phyloP scores from a whole-genome alignment of 2,329 filamentous ascomycete species.

The Aspergillus novoparasiticus region DNA sequence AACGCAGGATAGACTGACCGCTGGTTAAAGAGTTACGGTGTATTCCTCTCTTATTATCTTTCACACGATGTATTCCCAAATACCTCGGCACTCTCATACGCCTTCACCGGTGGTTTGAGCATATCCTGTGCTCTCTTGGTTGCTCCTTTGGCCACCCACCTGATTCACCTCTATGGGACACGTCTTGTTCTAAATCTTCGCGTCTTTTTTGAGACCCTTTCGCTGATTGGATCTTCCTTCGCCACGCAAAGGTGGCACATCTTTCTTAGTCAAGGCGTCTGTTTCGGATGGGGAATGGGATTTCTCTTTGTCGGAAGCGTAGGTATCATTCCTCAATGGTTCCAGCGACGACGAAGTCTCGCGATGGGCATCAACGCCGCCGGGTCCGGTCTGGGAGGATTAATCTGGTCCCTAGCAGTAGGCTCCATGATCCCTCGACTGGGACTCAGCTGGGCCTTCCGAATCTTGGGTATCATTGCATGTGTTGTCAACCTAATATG shows the following conservation, averaged over 20 bases:
- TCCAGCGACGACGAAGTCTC: slow-evolving; percentile 58
- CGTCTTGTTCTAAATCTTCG: slow-evolving; percentile 58
- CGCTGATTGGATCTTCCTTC: slow-evolving; percentile 60
- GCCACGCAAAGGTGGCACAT: slow-evolving; percentile 61
- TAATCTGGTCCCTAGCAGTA: slow-evolving; percentile 61
- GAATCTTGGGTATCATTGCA: slow-evolving; percentile 60
- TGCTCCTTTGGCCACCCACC: slow-evolving; percentile 58
- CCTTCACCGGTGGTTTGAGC: slow-evolving; percentile 62
- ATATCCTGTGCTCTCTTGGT: slow-evolving; percentile 61
- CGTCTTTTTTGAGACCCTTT: slow-evolving; percentile 56
- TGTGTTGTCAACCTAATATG: slow-evolving; percentile 57
- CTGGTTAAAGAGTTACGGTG: slow-evolving; percentile 49
- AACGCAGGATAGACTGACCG: slow-evolving; percentile 5
- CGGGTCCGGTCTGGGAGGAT: slow-evolving; percentile 61
- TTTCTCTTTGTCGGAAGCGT: slow-evolving; percentile 63
- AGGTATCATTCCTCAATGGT: slow-evolving; percentile 64
- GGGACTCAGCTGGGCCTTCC: slow-evolving; percentile 63
- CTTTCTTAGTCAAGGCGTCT: slow-evolving; percentile 62
- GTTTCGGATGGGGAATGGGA: slow-evolving; percentile 65
- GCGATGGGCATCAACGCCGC: slow-evolving; percentile 63
- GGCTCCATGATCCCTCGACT: slow-evolving; percentile 60
- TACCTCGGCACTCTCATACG: slow-evolving; percentile 58
- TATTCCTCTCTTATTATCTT: slow-evolving; percentile 64
- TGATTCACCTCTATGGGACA: slow-evolving; percentile 56
- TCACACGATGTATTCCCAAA: slow-evolving; percentile 57